Evolutionary conservation across 1,284 basidiomycete species (phyloP).

Genomic region (Leccinum subspadiceum): DNA sequence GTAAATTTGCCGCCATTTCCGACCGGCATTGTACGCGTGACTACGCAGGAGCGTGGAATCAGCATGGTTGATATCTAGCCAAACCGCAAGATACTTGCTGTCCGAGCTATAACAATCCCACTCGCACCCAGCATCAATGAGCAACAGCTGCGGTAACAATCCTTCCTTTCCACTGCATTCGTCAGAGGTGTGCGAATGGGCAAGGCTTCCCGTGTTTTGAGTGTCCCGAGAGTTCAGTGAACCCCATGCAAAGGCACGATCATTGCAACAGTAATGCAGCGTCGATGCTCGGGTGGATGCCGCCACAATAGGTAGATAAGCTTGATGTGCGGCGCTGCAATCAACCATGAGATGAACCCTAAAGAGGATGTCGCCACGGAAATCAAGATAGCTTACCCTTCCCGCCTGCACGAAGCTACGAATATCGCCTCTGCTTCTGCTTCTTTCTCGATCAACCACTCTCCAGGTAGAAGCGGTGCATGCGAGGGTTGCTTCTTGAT

Average conservation of each 20-base stretch:
- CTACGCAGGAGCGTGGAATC: slow-evolving; percentile 24
- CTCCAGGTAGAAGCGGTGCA: slow-evolving; percentile 60
- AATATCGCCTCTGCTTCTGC: slow-evolving; percentile 90
- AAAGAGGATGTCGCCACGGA: not conserved
- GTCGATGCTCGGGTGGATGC: slow-evolving; percentile 82
- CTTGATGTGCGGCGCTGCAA: slow-evolving; percentile 75
- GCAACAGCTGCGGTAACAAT: slow-evolving; percentile 73
- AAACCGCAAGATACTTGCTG: slow-evolving; percentile 40
- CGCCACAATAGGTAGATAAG: slow-evolving; percentile 89
- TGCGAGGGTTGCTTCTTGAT: slow-evolving; percentile 39
- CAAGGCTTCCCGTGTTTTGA: slow-evolving; percentile 48
- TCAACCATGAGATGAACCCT: slow-evolving; percentile 6
- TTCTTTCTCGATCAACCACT: slow-evolving; percentile 89
- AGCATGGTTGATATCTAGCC: not conserved
- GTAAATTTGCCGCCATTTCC: slow-evolving; percentile 90
- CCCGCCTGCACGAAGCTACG: slow-evolving; percentile 79
- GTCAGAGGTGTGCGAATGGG: slow-evolving; percentile 32
- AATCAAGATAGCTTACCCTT: slow-evolving; percentile 56
- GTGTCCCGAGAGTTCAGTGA: slow-evolving; percentile 59
- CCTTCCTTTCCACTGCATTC: slow-evolving; percentile 28
- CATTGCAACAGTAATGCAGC: slow-evolving; percentile 87
- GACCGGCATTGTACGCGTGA: slow-evolving; percentile 82
- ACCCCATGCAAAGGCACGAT: slow-evolving; percentile 77
- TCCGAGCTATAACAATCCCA: slow-evolving; percentile 82
- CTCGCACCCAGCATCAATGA: slow-evolving; percentile 92